A percentile compares a stretch with the other conserved stretches of the same genome.
Conservation (phyloP, 441 rosid species). For the Eruca vesicaria region DNA sequence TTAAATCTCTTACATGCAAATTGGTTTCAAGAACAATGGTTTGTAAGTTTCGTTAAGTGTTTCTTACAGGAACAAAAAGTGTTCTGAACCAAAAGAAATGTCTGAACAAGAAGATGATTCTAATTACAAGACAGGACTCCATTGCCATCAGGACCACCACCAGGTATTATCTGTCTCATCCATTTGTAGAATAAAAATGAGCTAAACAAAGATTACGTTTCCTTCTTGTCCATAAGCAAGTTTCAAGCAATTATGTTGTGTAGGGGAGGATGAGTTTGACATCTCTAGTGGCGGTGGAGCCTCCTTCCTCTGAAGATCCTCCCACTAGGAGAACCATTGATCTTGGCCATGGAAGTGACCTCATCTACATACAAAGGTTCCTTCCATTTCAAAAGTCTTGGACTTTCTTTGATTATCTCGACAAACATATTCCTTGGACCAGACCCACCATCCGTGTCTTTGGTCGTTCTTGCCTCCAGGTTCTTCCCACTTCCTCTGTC, state of each 20-base stretch:
- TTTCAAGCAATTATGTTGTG: constrained; percentile 6
- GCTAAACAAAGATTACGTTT: not conserved
- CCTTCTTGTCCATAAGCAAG: too few species aligned
- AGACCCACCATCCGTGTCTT: constrained; percentile 80
- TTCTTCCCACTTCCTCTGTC: constrained; percentile 6
- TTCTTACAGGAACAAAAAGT: constrained; percentile 49
- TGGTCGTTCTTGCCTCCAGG: constrained; percentile 79
- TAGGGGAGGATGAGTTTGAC: constrained; percentile 26
- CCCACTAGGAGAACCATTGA: constrained; percentile 44
- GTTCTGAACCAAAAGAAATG: constrained; percentile 50
- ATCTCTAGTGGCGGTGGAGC: not conserved
- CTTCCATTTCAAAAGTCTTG: constrained; percentile 51
- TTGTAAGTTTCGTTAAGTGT: not conserved
- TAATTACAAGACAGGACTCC: constrained; percentile 38
- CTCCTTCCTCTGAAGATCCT: constrained; percentile 1
- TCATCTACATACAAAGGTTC: constrained; percentile 54
- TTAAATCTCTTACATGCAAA: not conserved
- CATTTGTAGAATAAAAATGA: not conserved
- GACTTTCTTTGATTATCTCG: constrained; percentile 64
- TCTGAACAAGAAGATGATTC: constrained; percentile 35
- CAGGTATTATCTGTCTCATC: not conserved
- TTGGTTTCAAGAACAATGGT: not conserved
- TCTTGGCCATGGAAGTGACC: constrained; percentile 72
- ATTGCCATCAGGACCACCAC: constrained; percentile 45
- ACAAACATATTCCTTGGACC: constrained; percentile 77